Base-by-base conservation (phyloP, 2,329 filamentous ascomycete species). In the Epichloe hybrida region DNA sequence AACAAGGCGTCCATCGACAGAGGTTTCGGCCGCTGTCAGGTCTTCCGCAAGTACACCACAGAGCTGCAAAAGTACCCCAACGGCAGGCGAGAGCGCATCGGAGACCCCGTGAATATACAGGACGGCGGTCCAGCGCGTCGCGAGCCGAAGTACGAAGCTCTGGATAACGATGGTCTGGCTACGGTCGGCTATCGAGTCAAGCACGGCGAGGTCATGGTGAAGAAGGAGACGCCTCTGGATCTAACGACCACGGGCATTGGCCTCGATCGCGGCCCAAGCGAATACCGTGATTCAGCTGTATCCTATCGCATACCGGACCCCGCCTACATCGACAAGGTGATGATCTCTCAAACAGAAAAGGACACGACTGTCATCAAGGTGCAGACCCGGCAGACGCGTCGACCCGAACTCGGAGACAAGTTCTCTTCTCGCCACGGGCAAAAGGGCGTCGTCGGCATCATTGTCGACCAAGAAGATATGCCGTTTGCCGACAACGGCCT, bases 351-450 rank as follows among this genome's bases (percentile, higher is more conserved):
- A 55, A 95, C 87, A 21, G 91, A 97, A 63, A 82, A 83, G 54
- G 90, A 95, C 56, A 86, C 81, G 8, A 84, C 84, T 20, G 79
- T 97, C 46, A 80, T 97, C 73, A 98, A 98, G 68, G 84, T 97
- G 13, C 86, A 96, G 63, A 95, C 90, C 0, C 79, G 94, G n/a
- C 94, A 98, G 66, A 98, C 94, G 0, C 83, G 94, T 41, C 81
- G 90, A 5, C 93, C 93, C 0, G 94, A 98, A 66, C 79, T 98
- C 3, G 93, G 93, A 49, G 93, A 98, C 76, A 98, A 98, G 66
- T 98, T 98, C 70, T 96, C 90, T 0, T 98, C 93, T 48, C 88
- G 93, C 53, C 93, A 98, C 76, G 93, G 93, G 20, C 93, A 98
- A 63, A 98, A 98, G 68, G 93, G 93, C 72, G 93, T 97, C 20